These are phyloP conservation scores for Xylaria venustula DNA, from an alignment of 495 filamentous ascomycete genomes.

Conservation along the genomic window DNA sequence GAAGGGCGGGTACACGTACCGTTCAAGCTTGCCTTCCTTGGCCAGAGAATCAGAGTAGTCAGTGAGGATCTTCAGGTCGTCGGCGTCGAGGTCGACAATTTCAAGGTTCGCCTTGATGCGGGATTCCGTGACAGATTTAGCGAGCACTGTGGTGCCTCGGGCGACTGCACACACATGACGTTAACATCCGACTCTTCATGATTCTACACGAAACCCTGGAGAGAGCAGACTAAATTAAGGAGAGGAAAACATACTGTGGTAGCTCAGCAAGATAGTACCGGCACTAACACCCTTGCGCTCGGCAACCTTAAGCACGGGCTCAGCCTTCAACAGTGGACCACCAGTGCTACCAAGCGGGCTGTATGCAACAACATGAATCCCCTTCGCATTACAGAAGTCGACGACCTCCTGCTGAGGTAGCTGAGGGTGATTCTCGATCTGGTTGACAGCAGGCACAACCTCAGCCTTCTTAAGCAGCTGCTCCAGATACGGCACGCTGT, in stretches of 20 bases:
- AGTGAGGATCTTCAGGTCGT: conserved; percentile 63
- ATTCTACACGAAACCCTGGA: not conserved
- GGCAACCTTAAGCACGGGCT: conserved; percentile 66
- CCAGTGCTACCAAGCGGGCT: conserved; percentile 77
- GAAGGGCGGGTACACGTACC: conserved; percentile 79
- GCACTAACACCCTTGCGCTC: conserved; percentile 65
- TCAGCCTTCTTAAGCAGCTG: conserved; percentile 65
- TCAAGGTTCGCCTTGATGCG: conserved; percentile 74
- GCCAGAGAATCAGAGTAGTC: conserved; percentile 59
- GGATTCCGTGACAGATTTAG: conserved; percentile 74
- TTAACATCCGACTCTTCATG: conserved; percentile 15
- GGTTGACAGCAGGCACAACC: conserved; percentile 78
- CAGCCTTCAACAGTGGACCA: conserved; percentile 66
- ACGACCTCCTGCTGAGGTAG: conserved; percentile 87
- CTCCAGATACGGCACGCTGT: conserved; percentile 70
- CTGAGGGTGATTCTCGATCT: conserved; percentile 85
- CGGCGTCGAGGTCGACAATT: conserved; percentile 63
- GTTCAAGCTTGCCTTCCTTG: conserved; percentile 59
- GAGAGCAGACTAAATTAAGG: too few relatives aligned
- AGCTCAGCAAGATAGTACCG: conserved; percentile 67
- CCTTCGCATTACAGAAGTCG: conserved; percentile 69
- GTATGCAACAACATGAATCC: conserved; percentile 76
- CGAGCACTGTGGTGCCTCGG: conserved; percentile 69
- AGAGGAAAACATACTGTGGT: conserved; percentile 57
- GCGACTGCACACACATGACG: conserved; percentile 49